Base-by-base conservation (phyloP, 805 yeast genomes). In the Saturnispora zaruensis region DNA sequence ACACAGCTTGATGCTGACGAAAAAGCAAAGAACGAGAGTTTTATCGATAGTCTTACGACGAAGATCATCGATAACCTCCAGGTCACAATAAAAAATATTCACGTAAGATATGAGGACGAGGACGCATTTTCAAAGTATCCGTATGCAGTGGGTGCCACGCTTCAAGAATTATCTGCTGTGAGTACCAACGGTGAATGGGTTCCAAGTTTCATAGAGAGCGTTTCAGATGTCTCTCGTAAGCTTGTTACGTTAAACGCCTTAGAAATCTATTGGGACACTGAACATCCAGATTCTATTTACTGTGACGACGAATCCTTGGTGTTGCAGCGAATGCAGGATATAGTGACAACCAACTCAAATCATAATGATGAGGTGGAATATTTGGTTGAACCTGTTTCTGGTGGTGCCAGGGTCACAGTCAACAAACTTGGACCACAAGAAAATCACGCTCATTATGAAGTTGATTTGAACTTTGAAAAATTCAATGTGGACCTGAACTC, bases 31-130 rank as follows among this genome's bases (percentile, higher is more conserved):
- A 85, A 82, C 63, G 91, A 88, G 63, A 75, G 88, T 37, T 93
- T 93, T 65, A 82, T 95, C 11, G 96, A 89, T 58, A 81, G 88
- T 41, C 72, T 93, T 52, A 75, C 89, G 6, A 85, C 96, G 1
- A 95, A 95, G 64, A 83, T 93, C 55, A 84, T 91, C 23, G 98
- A 93, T 65, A 93, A 93, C 62, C 69, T 95, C 48, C 99, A 93
- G 65, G 77, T 93, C 11, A 86, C 96, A 2, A 87, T 93, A 55
- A 87, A 82, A 58, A 88, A 87, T 61, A 93, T 93, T 55, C 99
- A 93, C 65, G 66, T 93, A 20, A 75, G 99, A 51, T 93, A 90
- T 60, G 99, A 95, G 60, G 99, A 93, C 66, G 70, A 76, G 6
- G 71, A 77, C 40, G 75, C 79, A 4, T 81, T 87, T 55, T 82